Percentiles rank a stretch among this genome's conserved stretches.
Evolutionary conservation across 208 protist genomes (phyloP).

Genomic region (Acanthamoeba quina): DNA sequence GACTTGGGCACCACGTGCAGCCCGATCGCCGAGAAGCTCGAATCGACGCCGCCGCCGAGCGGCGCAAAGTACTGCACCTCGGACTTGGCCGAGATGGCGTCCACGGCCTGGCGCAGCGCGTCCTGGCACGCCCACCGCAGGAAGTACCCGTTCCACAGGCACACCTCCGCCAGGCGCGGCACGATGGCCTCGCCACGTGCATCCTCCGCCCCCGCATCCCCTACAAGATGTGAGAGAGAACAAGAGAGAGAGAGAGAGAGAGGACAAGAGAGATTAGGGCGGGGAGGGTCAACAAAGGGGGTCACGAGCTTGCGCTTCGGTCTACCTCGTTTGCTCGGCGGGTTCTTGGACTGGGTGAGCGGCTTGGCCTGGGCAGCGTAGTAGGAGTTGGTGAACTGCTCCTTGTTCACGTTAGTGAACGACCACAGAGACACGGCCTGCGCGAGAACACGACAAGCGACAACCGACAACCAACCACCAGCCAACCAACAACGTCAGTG

Average conservation of each 20-base stretch:
- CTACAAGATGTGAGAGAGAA: background rate
- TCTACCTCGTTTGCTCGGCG: background rate
- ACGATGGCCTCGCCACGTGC: background rate
- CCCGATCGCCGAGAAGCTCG: conserved; percentile 9
- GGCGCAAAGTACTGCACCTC: conserved; percentile 19
- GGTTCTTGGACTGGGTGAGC: background rate
- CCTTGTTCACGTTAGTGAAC: conserved; percentile 45
- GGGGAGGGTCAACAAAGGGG: no score
- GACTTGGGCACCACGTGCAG: conserved; percentile 48
- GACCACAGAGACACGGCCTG: conserved; percentile 32
- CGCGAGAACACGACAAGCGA: background rate
- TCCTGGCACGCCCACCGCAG: conserved; percentile 18
- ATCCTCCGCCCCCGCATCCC: background rate
- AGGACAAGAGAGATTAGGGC: background rate
- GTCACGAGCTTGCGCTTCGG: background rate
- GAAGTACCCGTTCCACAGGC: conserved; percentile 40
- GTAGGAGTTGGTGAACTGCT: conserved; percentile 4
- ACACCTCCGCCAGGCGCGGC: background rate
- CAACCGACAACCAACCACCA: no score
- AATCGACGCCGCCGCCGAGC: conserved; percentile 5
- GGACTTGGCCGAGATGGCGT: background rate
- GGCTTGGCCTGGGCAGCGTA: background rate
- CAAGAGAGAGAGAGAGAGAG: background rate
- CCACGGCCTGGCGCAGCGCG: background rate
- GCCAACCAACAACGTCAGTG: no score